Conservation (phyloP, 2,329 filamentous ascomycete species). For the Botrytis hyacinthi region DNA sequence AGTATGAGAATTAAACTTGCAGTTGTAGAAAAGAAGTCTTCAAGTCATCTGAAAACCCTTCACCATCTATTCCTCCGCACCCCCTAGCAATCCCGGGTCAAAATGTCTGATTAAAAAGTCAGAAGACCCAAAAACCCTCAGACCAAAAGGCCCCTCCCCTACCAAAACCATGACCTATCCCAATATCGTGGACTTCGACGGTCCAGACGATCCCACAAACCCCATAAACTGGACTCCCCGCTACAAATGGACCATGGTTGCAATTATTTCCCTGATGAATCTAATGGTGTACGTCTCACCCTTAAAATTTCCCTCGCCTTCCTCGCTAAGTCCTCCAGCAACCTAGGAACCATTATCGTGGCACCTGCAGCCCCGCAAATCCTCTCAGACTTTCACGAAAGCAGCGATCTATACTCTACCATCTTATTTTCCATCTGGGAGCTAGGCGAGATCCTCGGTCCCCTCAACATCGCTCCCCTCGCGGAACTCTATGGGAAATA, state of each 20-base stretch:
- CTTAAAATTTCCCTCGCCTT: no score
- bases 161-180: background rate
- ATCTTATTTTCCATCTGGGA: background rate
- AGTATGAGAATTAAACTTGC: background rate
- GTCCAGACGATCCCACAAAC: conserved; percentile 22
- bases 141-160: no score
- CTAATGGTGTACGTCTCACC: background rate
- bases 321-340: background rate
- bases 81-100: no score
- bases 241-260: background rate
- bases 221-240: conserved; percentile 24
- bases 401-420: background rate
- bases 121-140: no score
- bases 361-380: background rate
- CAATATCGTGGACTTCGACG: conserved; percentile 22
- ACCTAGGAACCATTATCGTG: background rate
- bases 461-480: conserved; percentile 57
- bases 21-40: background rate
- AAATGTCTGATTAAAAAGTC: no score
- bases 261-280: background rate
- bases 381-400: background rate
- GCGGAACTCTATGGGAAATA: conserved; percentile 58
- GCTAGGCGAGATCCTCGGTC: conserved; percentile 41
- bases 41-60: background rate
- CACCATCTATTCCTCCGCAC: background rate